A percentile compares a stretch with the other conserved stretches of the same genome.
phyloP scores from a whole-genome alignment of 225 moss, liverwort and hornwort genomes.

The Asterella californica region DNA sequence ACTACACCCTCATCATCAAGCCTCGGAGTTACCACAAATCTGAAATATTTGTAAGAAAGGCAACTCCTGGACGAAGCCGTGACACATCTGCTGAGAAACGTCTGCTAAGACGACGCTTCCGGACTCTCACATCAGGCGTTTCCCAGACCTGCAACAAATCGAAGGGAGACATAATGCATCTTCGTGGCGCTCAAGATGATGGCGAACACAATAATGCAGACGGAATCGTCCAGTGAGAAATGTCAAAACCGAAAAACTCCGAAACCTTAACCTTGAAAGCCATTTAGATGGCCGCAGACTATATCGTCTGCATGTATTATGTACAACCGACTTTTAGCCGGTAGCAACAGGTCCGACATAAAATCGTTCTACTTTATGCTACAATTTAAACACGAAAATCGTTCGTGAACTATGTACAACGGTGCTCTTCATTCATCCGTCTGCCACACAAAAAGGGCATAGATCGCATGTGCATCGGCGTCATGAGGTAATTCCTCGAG shows the following conservation, averaged over 20 bases:
- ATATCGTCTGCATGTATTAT: slow-evolving; percentile 14
- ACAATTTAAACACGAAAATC: slow-evolving; percentile 6
- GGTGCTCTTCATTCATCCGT: slow-evolving; percentile 19
- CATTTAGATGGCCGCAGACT: slow-evolving; percentile 21
- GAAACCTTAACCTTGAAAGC: not conserved
- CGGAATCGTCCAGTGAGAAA: too few relatives aligned
- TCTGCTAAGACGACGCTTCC: not conserved
- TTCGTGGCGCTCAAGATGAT: not conserved
- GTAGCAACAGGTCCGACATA: slow-evolving; percentile 1
- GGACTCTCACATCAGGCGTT: not conserved
- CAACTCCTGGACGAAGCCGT: not conserved
- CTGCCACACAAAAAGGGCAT: slow-evolving; percentile 56
- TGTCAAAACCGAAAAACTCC: not conserved
- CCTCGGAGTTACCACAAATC: too few relatives aligned
- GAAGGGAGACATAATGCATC: not conserved
- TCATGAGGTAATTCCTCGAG: slow-evolving; percentile 35
- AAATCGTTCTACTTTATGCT: slow-evolving; percentile 10
- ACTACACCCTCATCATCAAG: too few relatives aligned
- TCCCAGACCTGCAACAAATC: not conserved
- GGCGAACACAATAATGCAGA: not conserved
- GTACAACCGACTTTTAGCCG: slow-evolving; percentile 18
- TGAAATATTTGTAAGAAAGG: not conserved
- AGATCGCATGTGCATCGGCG: slow-evolving; percentile 41
- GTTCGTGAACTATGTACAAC: not conserved
- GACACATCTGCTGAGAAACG: not conserved